Evolutionary conservation across 1,139 yeast species (phyloP).

Genomic region (Taphrina flavorubra): DNA sequence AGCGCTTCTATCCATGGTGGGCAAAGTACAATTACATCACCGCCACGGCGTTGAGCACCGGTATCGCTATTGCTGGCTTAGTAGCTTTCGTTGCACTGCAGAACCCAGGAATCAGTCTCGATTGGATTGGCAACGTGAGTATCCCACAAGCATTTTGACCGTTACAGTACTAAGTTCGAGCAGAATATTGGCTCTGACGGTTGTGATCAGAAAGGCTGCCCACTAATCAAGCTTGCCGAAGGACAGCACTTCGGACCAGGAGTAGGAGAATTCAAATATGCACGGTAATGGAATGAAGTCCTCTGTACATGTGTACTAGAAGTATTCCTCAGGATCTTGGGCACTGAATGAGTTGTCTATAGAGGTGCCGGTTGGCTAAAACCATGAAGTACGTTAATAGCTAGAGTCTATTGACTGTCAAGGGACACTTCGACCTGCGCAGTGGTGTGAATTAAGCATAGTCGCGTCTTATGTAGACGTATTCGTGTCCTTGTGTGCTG

Average conservation of each 20-base stretch:
- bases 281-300: not conserved
- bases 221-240: conserved; percentile 2
- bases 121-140: conserved; percentile 30
- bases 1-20: conserved; percentile 67
- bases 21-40: conserved; percentile 47
- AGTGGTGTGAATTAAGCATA: too few relatives aligned
- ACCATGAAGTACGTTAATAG: too few relatives aligned
- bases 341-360: too few relatives aligned
- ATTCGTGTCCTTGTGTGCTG: too few relatives aligned
- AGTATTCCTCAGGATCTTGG: too few relatives aligned
- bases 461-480: too few relatives aligned
- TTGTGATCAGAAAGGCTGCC: conserved; percentile 36
- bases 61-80: conserved; percentile 55
- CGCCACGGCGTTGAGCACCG: conserved; percentile 64
- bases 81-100: conserved; percentile 58
- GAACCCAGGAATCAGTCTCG: conserved; percentile 51
- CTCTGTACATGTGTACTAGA: not conserved
- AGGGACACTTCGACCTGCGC: too few relatives aligned
- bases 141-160: too few relatives aligned
- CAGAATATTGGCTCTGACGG: conserved; percentile 22
- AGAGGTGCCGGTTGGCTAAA: too few relatives aligned
- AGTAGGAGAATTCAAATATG: conserved; percentile 22
- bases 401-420: too few relatives aligned
- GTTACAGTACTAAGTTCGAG: not conserved
- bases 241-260: conserved; percentile 37